Evolutionary conservation across 2,329 filamentous ascomycete genomes (phyloP), one percentile per base, ranked within the genome.

Genomic region (Penicillium sp.): DNA sequence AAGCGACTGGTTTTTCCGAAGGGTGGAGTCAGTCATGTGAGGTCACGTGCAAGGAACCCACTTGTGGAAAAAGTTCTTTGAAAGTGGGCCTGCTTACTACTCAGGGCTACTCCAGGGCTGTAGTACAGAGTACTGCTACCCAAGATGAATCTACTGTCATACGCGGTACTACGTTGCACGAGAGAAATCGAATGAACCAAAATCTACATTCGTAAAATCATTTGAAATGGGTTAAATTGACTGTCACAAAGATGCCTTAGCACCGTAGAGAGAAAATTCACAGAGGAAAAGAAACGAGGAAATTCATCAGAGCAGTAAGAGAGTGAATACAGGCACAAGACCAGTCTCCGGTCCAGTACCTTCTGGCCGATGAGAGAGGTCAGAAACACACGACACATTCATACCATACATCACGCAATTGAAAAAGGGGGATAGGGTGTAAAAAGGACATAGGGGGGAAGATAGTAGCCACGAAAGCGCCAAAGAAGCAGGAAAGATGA

Each of bases 341-440:
- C 33, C 48, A 56, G 42, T 42, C 47, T 50, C 44, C 49, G 56
- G 54, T 59, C 56, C 55, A 59, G 55, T 52, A 55, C 43, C 53
- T 49, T 45, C 52, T 50, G 56, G 58, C 58, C 52, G 29, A 49
- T 39, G 56, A 49, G 54, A 60, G 55, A 58, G 43, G 55, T 58
- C 52, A 22, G 46, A 35, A 52, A 44, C 49, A 52, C 49, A 52
- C 22, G 57, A 59, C 60, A 65, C 57, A 61, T 62, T 66, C 64
- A 58, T 67, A 66, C 63, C 63, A 59, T 64, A 65, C 63, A 65
- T 65, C 61, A 63, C 56, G 56, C 55, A 54, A 51, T 59, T 44
- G 52, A 43, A 49, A 49, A 57, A 51, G 21, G 35, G 19, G 31
- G 43, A 54, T 52, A 60, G 56, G 42, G 45, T 44, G 49, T 58